phyloP scores from a whole-genome alignment of 1,139 yeast genomes.

The Schizosaccharomyces versatilis region DNA sequence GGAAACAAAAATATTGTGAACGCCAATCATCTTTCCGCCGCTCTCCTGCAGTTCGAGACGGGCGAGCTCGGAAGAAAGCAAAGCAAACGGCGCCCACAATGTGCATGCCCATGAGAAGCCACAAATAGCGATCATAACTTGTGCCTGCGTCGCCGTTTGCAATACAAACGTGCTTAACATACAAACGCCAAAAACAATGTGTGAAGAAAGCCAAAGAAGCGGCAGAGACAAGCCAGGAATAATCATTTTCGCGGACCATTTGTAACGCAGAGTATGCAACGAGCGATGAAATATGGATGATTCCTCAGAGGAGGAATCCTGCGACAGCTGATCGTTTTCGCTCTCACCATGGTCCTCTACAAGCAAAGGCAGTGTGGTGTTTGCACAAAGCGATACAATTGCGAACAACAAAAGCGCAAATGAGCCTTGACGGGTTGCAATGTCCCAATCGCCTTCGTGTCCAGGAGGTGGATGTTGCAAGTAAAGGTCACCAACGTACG shows the following conservation, averaged over 20 bases:
- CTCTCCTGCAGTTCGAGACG: conserved; percentile 4
- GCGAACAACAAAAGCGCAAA: conserved; percentile 25
- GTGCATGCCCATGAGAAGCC: conserved; percentile 33
- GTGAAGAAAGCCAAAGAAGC: conserved; percentile 25
- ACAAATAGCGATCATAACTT: conserved; percentile 23
- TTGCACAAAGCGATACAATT: conserved; percentile 23
- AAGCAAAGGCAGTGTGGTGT: conserved; percentile 22
- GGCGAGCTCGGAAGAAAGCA: conserved; percentile 29
- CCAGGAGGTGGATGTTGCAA: conserved; percentile 23
- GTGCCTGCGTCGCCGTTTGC: conserved; percentile 21
- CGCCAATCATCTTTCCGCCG: conserved; percentile 24
- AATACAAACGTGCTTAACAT: conserved; percentile 24
- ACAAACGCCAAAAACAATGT: conserved; percentile 23
- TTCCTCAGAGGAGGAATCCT: conserved; percentile 10
- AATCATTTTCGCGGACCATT: conserved; percentile 8
- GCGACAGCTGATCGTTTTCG: conserved; percentile 6
- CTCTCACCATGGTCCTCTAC: conserved; percentile 14
- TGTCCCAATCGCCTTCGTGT: conserved; percentile 19
- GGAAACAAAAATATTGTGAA: conserved; percentile 30
- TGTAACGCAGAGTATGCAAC: background rate
- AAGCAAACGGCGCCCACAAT: conserved; percentile 31
- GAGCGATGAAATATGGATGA: background rate
- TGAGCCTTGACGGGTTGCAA: conserved; percentile 26
- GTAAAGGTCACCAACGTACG: conserved; percentile 29
- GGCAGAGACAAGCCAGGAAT: conserved; percentile 18